A percentile compares a stretch with the other conserved stretches of the same genome.
Conservation (phyloP, 73 alveolate species). For the Blepharisma japonicum region DNA sequence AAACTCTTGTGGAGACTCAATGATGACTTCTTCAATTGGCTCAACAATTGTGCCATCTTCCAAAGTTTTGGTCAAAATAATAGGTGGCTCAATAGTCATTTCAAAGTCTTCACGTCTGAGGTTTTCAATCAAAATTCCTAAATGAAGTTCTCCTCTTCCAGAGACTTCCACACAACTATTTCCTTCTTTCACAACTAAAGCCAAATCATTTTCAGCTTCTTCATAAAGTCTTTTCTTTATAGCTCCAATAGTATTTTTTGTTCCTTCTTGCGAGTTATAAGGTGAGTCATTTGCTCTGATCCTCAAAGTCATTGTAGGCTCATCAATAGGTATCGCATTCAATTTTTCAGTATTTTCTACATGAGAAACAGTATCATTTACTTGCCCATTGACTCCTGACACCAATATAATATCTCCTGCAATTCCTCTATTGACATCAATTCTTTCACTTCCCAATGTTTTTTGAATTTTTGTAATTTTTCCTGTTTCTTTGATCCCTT, state of each 20-base stretch:
- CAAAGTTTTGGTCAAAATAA: slow-evolving; percentile 53
- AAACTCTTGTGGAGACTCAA: slow-evolving; percentile 61
- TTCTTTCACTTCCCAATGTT: slow-evolving; percentile 69
- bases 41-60: slow-evolving; percentile 56
- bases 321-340: slow-evolving; percentile 77
- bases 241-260: slow-evolving; percentile 50
- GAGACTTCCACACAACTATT: slow-evolving; percentile 49
- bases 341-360: slow-evolving; percentile 55
- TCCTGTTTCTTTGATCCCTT: slow-evolving; percentile 52
- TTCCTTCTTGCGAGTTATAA: slow-evolving; percentile 75
- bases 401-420: slow-evolving; percentile 88
- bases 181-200: slow-evolving; percentile 58
- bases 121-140: slow-evolving; percentile 75
- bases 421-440: slow-evolving; percentile 69
- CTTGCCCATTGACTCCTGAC: slow-evolving; percentile 72
- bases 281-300: slow-evolving; percentile 75
- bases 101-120: slow-evolving; percentile 95
- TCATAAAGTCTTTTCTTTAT: slow-evolving; percentile 62
- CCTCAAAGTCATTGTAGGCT: slow-evolving; percentile 67
- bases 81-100: slow-evolving; percentile 76
- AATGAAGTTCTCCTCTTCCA: slow-evolving; percentile 89
- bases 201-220: slow-evolving; percentile 79
- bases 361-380: slow-evolving; percentile 62
- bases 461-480: slow-evolving; percentile 63
- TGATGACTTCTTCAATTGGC: slow-evolving; percentile 77